Evolutionary conservation across 2,329 filamentous ascomycete species (phyloP).

Genomic region (Decorospora gaudefroyi): DNA sequence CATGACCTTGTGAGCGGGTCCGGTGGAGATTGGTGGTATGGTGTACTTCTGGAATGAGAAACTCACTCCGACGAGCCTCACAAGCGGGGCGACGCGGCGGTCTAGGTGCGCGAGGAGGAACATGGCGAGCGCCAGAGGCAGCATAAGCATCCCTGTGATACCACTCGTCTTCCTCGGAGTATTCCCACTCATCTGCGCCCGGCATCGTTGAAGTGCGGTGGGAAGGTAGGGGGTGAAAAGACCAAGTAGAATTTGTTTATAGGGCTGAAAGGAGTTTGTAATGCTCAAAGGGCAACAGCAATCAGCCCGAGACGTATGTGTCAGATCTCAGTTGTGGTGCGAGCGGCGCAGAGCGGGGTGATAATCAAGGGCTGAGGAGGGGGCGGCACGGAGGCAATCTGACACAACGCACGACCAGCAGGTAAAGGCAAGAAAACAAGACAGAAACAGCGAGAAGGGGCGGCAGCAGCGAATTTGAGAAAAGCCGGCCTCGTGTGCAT

Average conservation of each 20-base stretch:
- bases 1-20: conserved; percentile 52
- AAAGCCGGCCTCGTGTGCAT: conserved; percentile 18
- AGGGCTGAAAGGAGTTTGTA: not conserved
- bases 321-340: conserved; percentile 19
- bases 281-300: conserved; percentile 11
- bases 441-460: conserved; percentile 20
- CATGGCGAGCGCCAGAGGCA: conserved; percentile 40
- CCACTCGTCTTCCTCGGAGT: conserved; percentile 42
- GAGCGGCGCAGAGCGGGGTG: conserved; percentile 26
- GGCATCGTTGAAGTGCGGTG: conserved; percentile 25
- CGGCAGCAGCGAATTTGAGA: conserved; percentile 28
- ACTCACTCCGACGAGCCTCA: conserved; percentile 37
- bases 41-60: conserved; percentile 36
- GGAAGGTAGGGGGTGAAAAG: not conserved
- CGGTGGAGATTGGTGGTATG: conserved; percentile 48
- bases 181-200: conserved; percentile 34
- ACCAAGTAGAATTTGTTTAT: not conserved
- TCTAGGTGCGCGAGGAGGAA: conserved; percentile 19
- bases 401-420: conserved; percentile 26
- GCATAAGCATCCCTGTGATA: conserved; percentile 23
- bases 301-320: conserved; percentile 12
- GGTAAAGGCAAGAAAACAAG: conserved; percentile 20
- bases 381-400: conserved; percentile 31
- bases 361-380: conserved; percentile 16
- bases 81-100: conserved; percentile 25